Percentiles rank a stretch among this genome's conserved stretches.
Evolutionary conservation across 768 basidiomycete species (phyloP).

Genomic region (Kockovaella imperatae): DNA sequence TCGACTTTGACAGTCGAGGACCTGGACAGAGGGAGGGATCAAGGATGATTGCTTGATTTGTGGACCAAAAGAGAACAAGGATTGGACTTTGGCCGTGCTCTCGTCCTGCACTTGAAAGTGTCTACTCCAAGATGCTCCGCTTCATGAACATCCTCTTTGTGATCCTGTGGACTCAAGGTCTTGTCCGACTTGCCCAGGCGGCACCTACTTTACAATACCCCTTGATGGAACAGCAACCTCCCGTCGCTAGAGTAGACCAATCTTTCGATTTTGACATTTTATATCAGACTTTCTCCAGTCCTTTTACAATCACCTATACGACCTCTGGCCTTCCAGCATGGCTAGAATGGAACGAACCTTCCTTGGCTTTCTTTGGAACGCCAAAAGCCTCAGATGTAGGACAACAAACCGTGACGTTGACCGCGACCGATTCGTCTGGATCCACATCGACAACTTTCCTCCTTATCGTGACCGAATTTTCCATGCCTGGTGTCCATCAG

Average conservation of each 20-base stretch:
- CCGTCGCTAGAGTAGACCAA: conserved; percentile 61
- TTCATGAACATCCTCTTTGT: no score
- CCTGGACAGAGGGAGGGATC: no score
- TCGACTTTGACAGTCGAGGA: no score
- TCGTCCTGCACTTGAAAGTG: no score
- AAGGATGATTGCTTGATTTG: no score
- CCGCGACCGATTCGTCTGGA: conserved; percentile 52
- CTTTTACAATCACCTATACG: conserved; percentile 51
- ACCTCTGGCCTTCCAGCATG: conserved; percentile 61
- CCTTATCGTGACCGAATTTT: conserved; percentile 46
- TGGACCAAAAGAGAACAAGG: no score
- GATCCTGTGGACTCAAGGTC: no score
- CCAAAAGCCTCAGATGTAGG: conserved; percentile 62
- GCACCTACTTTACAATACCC: conserved; percentile 51
- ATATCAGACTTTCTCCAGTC: conserved; percentile 55
- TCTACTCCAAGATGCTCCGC: no score
- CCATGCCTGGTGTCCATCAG: conserved; percentile 57
- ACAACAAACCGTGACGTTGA: conserved; percentile 55
- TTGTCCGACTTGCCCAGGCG: no score
- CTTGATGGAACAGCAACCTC: conserved; percentile 65
- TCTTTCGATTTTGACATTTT: conserved; percentile 67
- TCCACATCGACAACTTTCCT: conserved; percentile 21
- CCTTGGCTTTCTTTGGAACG: conserved; percentile 60
- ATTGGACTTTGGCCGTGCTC: no score
- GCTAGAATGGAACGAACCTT: conserved; percentile 62